Base-by-base conservation (phyloP, 163 green algal species). In the Coccomyxa subellipsoidea region DNA sequence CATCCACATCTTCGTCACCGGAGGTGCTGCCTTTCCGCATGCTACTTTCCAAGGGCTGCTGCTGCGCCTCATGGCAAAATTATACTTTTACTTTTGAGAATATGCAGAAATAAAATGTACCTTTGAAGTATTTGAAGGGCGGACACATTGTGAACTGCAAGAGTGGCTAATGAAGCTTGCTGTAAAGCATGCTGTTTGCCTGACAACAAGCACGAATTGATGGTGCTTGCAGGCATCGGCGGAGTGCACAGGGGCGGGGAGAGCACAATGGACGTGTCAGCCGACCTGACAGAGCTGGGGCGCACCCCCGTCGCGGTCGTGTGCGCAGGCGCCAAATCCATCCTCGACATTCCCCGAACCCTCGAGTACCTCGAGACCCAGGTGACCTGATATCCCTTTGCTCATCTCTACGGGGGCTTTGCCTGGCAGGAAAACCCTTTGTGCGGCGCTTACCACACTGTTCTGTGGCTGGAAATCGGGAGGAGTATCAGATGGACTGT, bases 341-440 rank as follows among this genome's bases (percentile, higher is more conserved):
- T 97, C 1, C 89, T 99, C n/a, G 96, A 99, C 89, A 99, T 99
- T 39, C 96, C 96, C 0, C 90, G 93, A 54, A 99, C 96, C 0
- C 88, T 99, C 32, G 96, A 99, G 85, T 96, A 92, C 72, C 84
- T 99, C 66, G 95, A 98, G 84, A 98, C 95, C 0, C 90, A 94
- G 79, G 79, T 79, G 38, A 32, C 23, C 18, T 34, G 29, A 36
- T 23, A 38, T 39, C 83, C 75, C 53, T 36, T 39, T 10, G 71
- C n/a, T 76, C 29, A 32, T 47, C 40, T 31, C 59, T 81, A 47
- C 21, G 15, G 29, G 8, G 12, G 69, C 21, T 15, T 15, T 18
- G 69, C 69, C 21, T 66, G 47, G 12, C 47, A 66, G 18, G 47
- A 12, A 66, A 66, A 66, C 12, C 18, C 47, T n/a, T n/a, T n/a